A percentile compares a stretch with the other conserved stretches of the same genome.
Conservation (phyloP, 2,329 filamentous ascomycete genomes). For the Hypoxylon sp. region DNA sequence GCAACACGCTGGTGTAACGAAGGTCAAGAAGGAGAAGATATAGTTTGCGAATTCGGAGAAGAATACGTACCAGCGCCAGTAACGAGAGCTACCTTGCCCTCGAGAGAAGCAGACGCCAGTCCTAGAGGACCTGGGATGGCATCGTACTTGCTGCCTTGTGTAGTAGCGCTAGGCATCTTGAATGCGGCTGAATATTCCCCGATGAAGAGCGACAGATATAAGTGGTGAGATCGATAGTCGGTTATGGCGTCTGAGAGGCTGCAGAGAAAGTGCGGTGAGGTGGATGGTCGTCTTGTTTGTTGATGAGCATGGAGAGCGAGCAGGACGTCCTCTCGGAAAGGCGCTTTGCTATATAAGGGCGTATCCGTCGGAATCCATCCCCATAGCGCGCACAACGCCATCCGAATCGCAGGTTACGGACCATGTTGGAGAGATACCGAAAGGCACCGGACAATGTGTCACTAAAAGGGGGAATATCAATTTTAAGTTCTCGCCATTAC, state of each 20-base stretch:
- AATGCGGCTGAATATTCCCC: conserved; percentile 7
- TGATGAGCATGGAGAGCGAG: conserved; percentile 6
- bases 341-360: conserved; percentile 23
- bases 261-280: not conserved
- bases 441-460: conserved; percentile 40
- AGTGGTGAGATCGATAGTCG: not conserved
- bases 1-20: not conserved
- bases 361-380: conserved; percentile 9
- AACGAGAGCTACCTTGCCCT: conserved; percentile 56
- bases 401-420: conserved; percentile 34
- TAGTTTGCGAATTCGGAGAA: not conserved
- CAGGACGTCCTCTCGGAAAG: conserved; percentile 1
- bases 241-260: not conserved
- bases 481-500: conserved; percentile 32
- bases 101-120: conserved; percentile 55
- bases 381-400: not conserved
- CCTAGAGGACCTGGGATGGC: conserved; percentile 56
- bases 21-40: not conserved
- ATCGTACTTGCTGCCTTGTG: conserved; percentile 51
- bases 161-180: conserved; percentile 53
- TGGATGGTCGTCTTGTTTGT: conserved; percentile 3
- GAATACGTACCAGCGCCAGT: conserved; percentile 55
- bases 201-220: not conserved
- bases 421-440: conserved; percentile 49
- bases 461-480: conserved; percentile 29